Evolutionary conservation across 1,284 basidiomycete species (phyloP).

Genomic region (Erythrobasidium hasegawianum): DNA sequence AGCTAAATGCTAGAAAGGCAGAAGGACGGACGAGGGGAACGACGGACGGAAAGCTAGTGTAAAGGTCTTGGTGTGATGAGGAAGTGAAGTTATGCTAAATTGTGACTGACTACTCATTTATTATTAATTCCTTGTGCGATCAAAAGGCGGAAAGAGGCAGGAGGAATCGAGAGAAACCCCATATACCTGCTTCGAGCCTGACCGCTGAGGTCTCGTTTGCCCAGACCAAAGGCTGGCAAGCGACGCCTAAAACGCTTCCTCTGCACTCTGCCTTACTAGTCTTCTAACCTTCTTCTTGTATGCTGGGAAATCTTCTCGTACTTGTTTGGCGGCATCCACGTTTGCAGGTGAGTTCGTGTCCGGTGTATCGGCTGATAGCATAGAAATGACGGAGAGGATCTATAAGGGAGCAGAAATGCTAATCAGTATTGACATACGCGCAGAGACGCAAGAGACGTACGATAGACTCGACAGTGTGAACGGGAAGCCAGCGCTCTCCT

Average conservation of each 20-base stretch:
- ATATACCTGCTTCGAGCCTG: no score
- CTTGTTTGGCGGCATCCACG: slow-evolving; percentile 90
- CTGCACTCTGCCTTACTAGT: slow-evolving; percentile 74
- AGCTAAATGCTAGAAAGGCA: no score
- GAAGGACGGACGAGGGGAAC: no score
- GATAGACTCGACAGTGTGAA: slow-evolving; percentile 95
- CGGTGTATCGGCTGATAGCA: slow-evolving; percentile 86
- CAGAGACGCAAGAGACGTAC: slow-evolving; percentile 56
- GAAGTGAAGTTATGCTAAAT: no score
- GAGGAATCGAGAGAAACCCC: no score
- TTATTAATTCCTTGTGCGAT: no score
- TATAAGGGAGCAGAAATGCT: slow-evolving; percentile 48
- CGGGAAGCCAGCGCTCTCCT: slow-evolving; percentile 94
- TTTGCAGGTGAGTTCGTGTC: slow-evolving; percentile 95
- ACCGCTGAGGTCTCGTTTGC: no score
- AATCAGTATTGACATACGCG: slow-evolving; percentile 2
- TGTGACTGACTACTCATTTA: no score
- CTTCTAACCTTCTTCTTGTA: slow-evolving; percentile 93
- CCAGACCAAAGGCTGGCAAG: no score
- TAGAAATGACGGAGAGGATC: slow-evolving; percentile 94
- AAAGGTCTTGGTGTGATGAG: no score
- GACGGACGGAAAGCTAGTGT: no score
- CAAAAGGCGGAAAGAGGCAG: no score
- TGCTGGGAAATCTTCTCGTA: slow-evolving; percentile 67
- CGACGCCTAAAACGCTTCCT: slow-evolving; percentile 78